Evolutionary conservation across 345 rosid genomes (phyloP).

Genomic region (Streptanthus diversifolius): DNA sequence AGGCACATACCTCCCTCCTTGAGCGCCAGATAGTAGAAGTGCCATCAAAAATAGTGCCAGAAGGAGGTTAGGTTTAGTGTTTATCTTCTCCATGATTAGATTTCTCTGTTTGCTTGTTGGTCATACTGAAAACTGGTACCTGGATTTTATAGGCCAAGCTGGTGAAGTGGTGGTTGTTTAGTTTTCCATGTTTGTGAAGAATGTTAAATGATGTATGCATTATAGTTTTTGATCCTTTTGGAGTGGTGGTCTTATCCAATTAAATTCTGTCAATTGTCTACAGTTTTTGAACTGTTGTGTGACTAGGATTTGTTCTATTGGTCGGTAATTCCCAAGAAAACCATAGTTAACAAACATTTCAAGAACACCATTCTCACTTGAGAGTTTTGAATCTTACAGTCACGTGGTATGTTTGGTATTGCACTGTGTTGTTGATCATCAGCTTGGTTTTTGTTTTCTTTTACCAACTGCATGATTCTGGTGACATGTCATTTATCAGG

Average conservation of each 20-base stretch:
- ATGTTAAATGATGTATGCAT: background rate
- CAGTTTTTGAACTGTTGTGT: background rate
- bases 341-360: background rate
- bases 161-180: conserved; percentile 1
- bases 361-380: background rate
- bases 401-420: background rate
- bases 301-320: background rate
- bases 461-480: no score
- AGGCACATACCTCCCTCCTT: conserved; percentile 14
- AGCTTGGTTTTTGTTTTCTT: background rate
- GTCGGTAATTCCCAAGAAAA: background rate
- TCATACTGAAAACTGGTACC: background rate
- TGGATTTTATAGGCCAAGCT: conserved; percentile 15
- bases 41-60: conserved; percentile 5
- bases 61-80: conserved; percentile 1
- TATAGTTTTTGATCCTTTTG: conserved; percentile 3
- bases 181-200: background rate
- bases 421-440: background rate
- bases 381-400: background rate
- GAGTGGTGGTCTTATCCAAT: background rate
- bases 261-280: background rate
- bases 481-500: no score
- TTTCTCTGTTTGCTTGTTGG: background rate
- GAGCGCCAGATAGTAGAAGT: conserved; percentile 1
- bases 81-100: conserved; percentile 2